Percentiles rank a stretch among this genome's conserved stretches.
Evolutionary conservation across 2,329 filamentous ascomycete species (phyloP).

Genomic region (Daldinia sp.): DNA sequence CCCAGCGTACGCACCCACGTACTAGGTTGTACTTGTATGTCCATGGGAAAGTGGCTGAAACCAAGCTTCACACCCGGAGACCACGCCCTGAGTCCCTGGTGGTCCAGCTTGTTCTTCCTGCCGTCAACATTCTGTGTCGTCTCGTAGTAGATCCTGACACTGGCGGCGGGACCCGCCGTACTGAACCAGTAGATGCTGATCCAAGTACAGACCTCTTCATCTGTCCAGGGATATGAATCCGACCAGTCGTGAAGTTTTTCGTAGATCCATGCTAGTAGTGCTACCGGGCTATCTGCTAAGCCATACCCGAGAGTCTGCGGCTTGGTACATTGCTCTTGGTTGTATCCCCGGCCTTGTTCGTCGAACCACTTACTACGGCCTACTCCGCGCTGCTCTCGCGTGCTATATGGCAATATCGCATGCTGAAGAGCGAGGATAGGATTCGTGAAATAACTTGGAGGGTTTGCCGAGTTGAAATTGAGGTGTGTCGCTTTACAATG

Average conservation of each 20-base stretch:
- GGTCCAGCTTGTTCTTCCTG: slow-evolving; percentile 36
- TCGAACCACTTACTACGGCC: slow-evolving; percentile 65
- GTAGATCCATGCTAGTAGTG: slow-evolving; percentile 78
- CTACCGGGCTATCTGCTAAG: slow-evolving; percentile 74
- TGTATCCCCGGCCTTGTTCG: slow-evolving; percentile 66
- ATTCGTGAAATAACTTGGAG: slow-evolving; percentile 59
- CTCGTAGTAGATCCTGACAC: slow-evolving; percentile 77
- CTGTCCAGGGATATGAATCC: slow-evolving; percentile 74
- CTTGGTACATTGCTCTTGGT: slow-evolving; percentile 68
- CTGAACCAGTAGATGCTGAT: slow-evolving; percentile 77
- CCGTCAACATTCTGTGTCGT: slow-evolving; percentile 52
- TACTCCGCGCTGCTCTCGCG: slow-evolving; percentile 60
- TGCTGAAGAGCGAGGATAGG: slow-evolving; percentile 67
- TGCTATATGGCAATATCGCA: slow-evolving; percentile 61
- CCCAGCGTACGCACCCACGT: slow-evolving; percentile 68
- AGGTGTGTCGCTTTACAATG: slow-evolving; percentile 67
- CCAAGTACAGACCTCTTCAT: slow-evolving; percentile 81
- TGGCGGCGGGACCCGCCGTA: slow-evolving; percentile 71
- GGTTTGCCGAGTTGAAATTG: slow-evolving; percentile 59
- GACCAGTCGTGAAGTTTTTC: slow-evolving; percentile 84
- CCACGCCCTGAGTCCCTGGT: slow-evolving; percentile 38
- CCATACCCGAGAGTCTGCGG: slow-evolving; percentile 77
- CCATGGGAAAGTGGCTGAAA: slow-evolving; percentile 65
- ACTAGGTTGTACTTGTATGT: slow-evolving; percentile 62
- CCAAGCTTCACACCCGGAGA: slow-evolving; percentile 50